Evolutionary conservation across 1,284 basidiomycete genomes (phyloP), one percentile per base, ranked within the genome.

Genomic region (Papiliotrema flavescens): DNA sequence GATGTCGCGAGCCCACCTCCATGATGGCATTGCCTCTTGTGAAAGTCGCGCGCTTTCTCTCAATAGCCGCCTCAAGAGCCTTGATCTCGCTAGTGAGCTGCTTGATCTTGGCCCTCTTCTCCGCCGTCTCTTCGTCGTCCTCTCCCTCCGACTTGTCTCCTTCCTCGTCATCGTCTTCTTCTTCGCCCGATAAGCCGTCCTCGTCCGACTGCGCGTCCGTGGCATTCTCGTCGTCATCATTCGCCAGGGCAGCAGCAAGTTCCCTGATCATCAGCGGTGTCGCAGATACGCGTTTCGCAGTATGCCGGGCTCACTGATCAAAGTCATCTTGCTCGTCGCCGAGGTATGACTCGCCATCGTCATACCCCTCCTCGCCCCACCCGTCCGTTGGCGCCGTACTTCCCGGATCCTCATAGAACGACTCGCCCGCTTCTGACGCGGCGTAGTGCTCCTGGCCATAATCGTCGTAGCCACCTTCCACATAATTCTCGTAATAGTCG

Each of bases 11-110:
- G 61, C 57, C 65, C 77, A 56, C 67, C 88, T 88, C 86, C 74
- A 96, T 91, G 56, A 96, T 84, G 22, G 89, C 87, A 71, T 96
- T 97, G 13, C 84, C 84, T 39, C 90, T 89, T 59, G 85, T 87
- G n/a, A 87, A 83, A 56, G 94, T 86, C 70, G 95, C 90, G 24
- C 80, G 81, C 59, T 84, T 84, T 79, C 95, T 96, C 81, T 85
- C 82, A 20, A 96, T 88, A 8, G 90, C 90, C 47, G 85, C 84
- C 74, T 96, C 90, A 58, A 96, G 77, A 70, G 94, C 90, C 51
- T 86, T 81, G 60, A 95, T 92, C 76, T 96, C 93, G 70, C 91
- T 90, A 57, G 87, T 88, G 62, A 95, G 77, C 50, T 94, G 75
- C 66, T 88, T 88, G 71, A 85, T 84, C 47, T 87, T 85, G 7